A percentile compares a stretch with the other conserved stretches of the same genome.
Conservation (phyloP, 768 basidiomycete genomes). For the Hypholoma sublateritium region DNA sequence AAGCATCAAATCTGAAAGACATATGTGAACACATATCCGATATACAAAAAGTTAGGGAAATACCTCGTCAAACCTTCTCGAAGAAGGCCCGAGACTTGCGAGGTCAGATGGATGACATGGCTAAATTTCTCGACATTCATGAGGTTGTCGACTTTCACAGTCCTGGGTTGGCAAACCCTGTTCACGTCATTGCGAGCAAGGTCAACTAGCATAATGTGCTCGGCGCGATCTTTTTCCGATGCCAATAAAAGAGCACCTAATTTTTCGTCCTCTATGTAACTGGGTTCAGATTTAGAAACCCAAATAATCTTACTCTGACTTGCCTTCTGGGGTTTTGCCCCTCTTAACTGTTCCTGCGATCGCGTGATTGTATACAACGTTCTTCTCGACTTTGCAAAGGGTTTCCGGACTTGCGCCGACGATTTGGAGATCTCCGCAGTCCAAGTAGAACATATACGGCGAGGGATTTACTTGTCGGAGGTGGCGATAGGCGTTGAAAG, state of each 20-base stretch:
- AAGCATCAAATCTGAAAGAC: slow-evolving; percentile 84
- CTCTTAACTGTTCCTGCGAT: slow-evolving; percentile 94
- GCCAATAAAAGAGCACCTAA: slow-evolving; percentile 72
- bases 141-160: slow-evolving; percentile 93
- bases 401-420: slow-evolving; percentile 99
- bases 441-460: slow-evolving; percentile 98
- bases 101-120: slow-evolving; percentile 97
- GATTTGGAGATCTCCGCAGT: slow-evolving; percentile 89
- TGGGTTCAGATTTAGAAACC: slow-evolving; percentile 2
- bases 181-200: slow-evolving; percentile 98
- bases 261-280: slow-evolving; percentile 76
- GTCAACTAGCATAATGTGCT: slow-evolving; percentile 99
- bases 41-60: neutral
- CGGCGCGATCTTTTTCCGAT: slow-evolving; percentile 94
- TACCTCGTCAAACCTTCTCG: slow-evolving; percentile 84
- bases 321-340: slow-evolving; percentile 85
- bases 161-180: slow-evolving; percentile 91
- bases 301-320: slow-evolving; percentile 16
- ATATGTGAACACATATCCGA: slow-evolving; percentile 3
- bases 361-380: slow-evolving; percentile 95
- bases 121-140: slow-evolving; percentile 95
- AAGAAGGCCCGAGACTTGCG: slow-evolving; percentile 86
- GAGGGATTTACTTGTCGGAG: slow-evolving; percentile 95
- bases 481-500: slow-evolving; percentile 96
- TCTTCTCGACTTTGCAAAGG: slow-evolving; percentile 89